Base-by-base conservation (phyloP, 164 flowering plant species). In the Magnolia changhungtana region DNA sequence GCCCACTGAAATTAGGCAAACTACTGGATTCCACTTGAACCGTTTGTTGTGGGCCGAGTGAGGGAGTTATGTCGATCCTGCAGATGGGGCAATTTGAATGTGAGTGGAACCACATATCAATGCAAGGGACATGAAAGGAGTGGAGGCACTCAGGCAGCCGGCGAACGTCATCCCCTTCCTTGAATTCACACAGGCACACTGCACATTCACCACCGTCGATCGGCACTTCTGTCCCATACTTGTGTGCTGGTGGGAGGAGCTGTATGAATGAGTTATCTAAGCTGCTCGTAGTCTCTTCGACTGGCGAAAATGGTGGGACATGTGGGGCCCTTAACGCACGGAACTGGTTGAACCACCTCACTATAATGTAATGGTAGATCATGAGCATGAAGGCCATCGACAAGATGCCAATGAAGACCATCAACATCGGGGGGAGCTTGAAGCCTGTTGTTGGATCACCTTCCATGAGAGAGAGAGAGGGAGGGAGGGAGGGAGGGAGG, bases 21-120 rank as follows among this genome's bases (percentile, higher is more conserved):
- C 31, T 27, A n/a, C 67, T 10, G 31, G 67, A 7, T 23, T 64
- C 67, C 4, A 27, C 24, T 64, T 23, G 31, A 8, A 11, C 24
- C 21, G 67, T 24, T 24, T 24, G 27, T 24, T 23, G 49, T 27
- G 37, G 70, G 49, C 8, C 1, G 8, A 19, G 70, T 8, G 70
- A 84, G 65, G 80, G 80, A 10, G 85, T 49, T 23, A 52, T 52
- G 14, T 71, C 63, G 6, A 97, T 86, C 0, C 95, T 80, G 73
- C 95, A 89, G 67, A 89, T 84, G 0, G 95, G 95, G 74, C 95
- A 91, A 1, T 87, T 89, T 64, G 89, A 84, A 80, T 90, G 91
- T 7, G 93, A 86, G 19, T 84, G 84, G 55, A 91, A 85, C 95
- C 95, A 91, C 93, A 87, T 88, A 77, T 89, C 92, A 10, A 91